These are phyloP conservation scores for Gossypioides kirkii DNA, from an alignment of 345 rosid species.

Conservation along the genomic window DNA sequence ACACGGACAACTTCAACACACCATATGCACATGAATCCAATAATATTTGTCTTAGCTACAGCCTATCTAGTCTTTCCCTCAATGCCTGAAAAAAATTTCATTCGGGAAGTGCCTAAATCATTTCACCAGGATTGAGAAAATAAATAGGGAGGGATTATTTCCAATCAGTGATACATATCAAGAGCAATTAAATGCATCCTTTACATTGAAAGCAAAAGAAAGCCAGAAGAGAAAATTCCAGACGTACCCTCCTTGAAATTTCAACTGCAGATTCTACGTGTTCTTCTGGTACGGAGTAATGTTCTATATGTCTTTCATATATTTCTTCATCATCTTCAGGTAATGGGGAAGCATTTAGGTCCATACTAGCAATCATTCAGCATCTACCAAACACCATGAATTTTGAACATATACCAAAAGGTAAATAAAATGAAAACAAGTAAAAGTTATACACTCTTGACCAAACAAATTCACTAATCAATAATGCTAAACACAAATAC, in stretches of 20 bases:
- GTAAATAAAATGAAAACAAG: constrained; percentile 9
- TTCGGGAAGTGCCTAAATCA: neutral
- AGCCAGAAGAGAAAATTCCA: neutral
- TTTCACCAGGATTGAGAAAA: neutral
- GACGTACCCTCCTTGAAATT: constrained; percentile 59
- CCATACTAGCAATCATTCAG: constrained; percentile 78
- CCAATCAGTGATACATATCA: neutral
- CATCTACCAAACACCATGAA: constrained; percentile 31
- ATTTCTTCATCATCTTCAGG: constrained; percentile 80
- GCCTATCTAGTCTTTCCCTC: neutral
- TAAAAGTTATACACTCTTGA: neutral
- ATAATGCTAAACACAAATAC: neutral
- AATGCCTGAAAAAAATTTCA: neutral
- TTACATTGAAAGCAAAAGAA: neutral
- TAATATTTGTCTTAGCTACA: neutral
- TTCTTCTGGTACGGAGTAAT: constrained; percentile 44
- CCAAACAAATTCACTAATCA: neutral
- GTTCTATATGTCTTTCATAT: constrained; percentile 40
- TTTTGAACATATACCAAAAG: constrained; percentile 10
- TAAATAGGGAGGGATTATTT: neutral
- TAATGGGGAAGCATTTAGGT: constrained; percentile 63
- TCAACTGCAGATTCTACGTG: constrained; percentile 59
- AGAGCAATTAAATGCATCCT: constrained; percentile 4
- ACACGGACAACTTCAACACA: neutral
- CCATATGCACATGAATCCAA: neutral